Evolutionary conservation across 2,329 filamentous ascomycete genomes (phyloP).

Genomic region (Fusarium chuoi): DNA sequence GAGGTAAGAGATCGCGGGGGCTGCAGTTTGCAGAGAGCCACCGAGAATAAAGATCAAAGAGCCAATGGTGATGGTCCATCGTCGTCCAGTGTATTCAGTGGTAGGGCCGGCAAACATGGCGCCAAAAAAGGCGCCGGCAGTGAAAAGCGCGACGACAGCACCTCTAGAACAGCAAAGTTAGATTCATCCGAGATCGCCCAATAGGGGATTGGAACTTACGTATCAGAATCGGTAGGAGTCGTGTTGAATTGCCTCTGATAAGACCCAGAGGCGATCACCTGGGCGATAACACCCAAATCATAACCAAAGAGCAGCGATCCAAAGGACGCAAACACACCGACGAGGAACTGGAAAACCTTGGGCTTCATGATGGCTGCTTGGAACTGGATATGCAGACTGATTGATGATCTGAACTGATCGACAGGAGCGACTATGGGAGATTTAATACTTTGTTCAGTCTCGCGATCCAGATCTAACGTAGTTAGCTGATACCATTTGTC

Average conservation of each 20-base stretch:
- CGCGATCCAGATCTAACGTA: no score
- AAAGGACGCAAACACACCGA: constrained; percentile 50
- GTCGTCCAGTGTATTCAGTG: constrained; percentile 71
- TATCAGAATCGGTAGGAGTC: no score
- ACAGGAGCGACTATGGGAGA: no score
- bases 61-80: constrained; percentile 78
- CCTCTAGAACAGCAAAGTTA: no score
- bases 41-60: constrained; percentile 77
- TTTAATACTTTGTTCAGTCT: no score
- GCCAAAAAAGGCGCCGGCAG: constrained; percentile 79
- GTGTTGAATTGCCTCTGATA: constrained; percentile 1
- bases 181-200: no score
- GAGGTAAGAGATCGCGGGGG: constrained; percentile 66
- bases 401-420: constrained; percentile 25
- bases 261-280: constrained; percentile 59
- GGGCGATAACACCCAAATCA: constrained; percentile 52
- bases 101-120: constrained; percentile 71
- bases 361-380: constrained; percentile 38
- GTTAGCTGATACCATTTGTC: no score
- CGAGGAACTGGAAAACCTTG: constrained; percentile 61
- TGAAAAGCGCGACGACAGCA: constrained; percentile 75
- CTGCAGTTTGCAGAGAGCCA: constrained; percentile 78
- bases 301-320: constrained; percentile 42
- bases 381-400: not conserved
- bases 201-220: constrained; percentile 19